Percentiles rank a stretch among this genome's conserved stretches.
These are phyloP conservation scores for Penicillium manginii DNA, from an alignment of 495 filamentous ascomycete genomes.

Conservation along the genomic window DNA sequence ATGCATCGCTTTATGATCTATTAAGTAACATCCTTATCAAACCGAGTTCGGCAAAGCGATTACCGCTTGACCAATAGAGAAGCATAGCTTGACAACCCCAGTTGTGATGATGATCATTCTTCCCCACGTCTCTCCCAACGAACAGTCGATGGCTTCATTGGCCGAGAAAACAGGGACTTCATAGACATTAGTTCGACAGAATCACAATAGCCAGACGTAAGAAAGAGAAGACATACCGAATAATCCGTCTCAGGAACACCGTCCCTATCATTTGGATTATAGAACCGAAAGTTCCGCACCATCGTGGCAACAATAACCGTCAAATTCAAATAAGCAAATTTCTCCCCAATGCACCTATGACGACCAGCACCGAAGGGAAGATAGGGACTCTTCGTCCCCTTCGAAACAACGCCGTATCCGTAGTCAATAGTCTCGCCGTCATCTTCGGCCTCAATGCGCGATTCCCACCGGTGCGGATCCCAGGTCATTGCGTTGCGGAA, in stretches of 20 bases:
- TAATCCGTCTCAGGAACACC: slow-evolving; percentile 85
- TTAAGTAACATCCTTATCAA: too few species aligned
- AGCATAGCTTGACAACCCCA: too few species aligned
- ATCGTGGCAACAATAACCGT: slow-evolving; percentile 81
- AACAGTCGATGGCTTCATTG: slow-evolving; percentile 65
- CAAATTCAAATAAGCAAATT: slow-evolving; percentile 94
- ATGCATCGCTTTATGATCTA: too few species aligned
- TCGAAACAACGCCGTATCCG: slow-evolving; percentile 89
- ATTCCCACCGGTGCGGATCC: slow-evolving; percentile 90
- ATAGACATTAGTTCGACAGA: slow-evolving; percentile 7
- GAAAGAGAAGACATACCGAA: slow-evolving; percentile 54
- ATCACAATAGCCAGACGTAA: neutral
- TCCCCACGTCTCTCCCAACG: slow-evolving; percentile 63
- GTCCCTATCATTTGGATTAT: slow-evolving; percentile 67
- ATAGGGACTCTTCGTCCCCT: slow-evolving; percentile 85
- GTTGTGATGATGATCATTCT: neutral
- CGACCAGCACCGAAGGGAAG: slow-evolving; percentile 93
- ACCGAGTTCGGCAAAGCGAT: too few species aligned
- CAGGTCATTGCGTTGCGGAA: slow-evolving; percentile 82
- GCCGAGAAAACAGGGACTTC: slow-evolving; percentile 53
- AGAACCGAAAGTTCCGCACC: slow-evolving; percentile 75
- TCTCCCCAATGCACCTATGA: slow-evolving; percentile 95
- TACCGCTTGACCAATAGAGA: too few species aligned
- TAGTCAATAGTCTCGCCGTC: slow-evolving; percentile 81
- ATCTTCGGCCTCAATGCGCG: slow-evolving; percentile 56